Base-by-base conservation (phyloP, 2,329 filamentous ascomycete species). In the Venturia carpophila region DNA sequence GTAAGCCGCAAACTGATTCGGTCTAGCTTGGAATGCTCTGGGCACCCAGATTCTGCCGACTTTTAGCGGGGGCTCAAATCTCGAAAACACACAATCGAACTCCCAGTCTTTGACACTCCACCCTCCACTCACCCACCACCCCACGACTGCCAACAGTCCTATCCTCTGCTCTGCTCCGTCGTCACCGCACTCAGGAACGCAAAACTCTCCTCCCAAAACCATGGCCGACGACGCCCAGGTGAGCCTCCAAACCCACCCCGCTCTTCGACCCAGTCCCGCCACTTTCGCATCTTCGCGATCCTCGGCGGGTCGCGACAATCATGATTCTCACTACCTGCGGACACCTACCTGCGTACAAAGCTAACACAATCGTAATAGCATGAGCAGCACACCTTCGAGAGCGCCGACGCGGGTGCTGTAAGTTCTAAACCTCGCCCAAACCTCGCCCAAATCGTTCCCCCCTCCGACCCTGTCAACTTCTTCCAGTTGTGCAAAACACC, bases 341-440 rank as follows among this genome's bases (percentile, higher is more conserved):
- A 10, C 10, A 11, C 4, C 15, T 41, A 41, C 15, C 43, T 41
- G 47, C 27, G 60, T 42, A 24, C 24, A 34, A 30, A 17, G 39
- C 62, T 52, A 42, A 62, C 60, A 43, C 2, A 27, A 63, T 34
- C 45, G 62, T 43, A 43, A 66, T 72, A 82, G 80, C 79, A 82
- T 79, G 79, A 82, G 77, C 77, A 82, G 77, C 77, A 87, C 78
- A 87, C 83, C 79, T 97, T 97, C 86, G 92, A 96, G 73, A 89
- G 87, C 81, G 91, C 88, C 84, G 92, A 97, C 84, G 92, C 95
- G 79, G 95, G 94, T 82, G 93, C 94, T 10, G 30, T 37, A 37
- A n/a, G 52, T 37, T 10, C 17, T 41, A 19, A 34, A 56, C 17
- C 49, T 56, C 49, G 11, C 49, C 49, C 24, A 56, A 34, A 56